phyloP scores from a whole-genome alignment of 1,284 basidiomycete species.

The Lentinus polychrous region DNA sequence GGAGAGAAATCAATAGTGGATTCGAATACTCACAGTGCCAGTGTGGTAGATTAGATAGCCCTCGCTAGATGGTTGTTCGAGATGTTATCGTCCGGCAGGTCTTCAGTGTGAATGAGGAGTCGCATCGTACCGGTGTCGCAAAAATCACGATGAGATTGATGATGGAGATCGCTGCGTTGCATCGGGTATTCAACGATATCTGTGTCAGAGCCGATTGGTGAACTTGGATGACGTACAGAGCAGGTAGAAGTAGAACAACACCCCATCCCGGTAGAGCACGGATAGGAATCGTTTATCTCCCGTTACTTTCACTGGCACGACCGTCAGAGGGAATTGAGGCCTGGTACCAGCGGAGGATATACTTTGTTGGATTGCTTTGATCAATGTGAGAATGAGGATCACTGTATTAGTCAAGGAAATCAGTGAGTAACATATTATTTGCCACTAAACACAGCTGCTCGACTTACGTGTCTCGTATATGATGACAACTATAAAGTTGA shows the following conservation, averaged over 20 bases:
- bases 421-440: background rate
- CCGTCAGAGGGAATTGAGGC: background rate
- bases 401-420: background rate
- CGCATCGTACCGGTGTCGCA: constrained; percentile 5
- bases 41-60: constrained; percentile 2
- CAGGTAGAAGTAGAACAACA: constrained; percentile 7
- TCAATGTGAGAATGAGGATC: constrained; percentile 5
- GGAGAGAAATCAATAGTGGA: no score
- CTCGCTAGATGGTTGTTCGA: background rate
- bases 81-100: background rate
- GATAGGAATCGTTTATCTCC: background rate
- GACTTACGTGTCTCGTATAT: constrained; percentile 4
- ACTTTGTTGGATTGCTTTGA: constrained; percentile 6
- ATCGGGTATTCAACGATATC: background rate
- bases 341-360: background rate
- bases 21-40: constrained; percentile 2
- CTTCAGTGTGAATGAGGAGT: background rate
- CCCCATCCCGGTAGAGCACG: constrained; percentile 9
- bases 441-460: background rate
- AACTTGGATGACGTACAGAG: background rate
- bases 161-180: constrained; percentile 4
- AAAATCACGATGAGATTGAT: constrained; percentile 7
- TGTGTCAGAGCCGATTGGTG: background rate
- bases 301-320: background rate
- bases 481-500: constrained; percentile 6